Base-by-base conservation (phyloP, 2,329 filamentous ascomycete genomes). In the Diaporthe ampelina region DNA sequence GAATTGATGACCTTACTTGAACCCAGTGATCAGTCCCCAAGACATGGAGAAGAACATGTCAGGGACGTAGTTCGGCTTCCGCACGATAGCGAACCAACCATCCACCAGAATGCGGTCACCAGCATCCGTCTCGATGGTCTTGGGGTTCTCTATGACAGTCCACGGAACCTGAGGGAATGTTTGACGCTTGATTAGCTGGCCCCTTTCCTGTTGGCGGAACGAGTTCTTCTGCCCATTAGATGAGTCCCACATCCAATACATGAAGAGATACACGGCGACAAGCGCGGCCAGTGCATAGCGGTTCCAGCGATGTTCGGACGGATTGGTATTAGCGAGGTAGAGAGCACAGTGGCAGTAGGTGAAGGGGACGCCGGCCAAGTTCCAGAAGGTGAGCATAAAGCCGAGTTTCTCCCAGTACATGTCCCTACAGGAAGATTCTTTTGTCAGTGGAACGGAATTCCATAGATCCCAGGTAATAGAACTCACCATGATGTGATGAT, bases 331-430 rank as follows among this genome's bases (percentile, higher is more conserved):
- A 77, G 94, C 94, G 70, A 96, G 88, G 85, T 93, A 96, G 79
- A 96, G 89, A 37, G 92, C 94, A 87, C 92, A 95, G 87, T 95
- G 94, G 86, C 94, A 95, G 87, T 96, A 96, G 74, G 89, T 93
- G 73, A 96, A 86, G 2, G 94, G 94, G 24, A 95, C 94, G 78
- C 94, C 94, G 50, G 94, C 93, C 83, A 96, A 85, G 84, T 95
- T 96, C 94, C 94, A 96, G 88, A 95, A 96, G 81, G 95, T 95
- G 76, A 96, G 89, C 93, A 96, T 95, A 86, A 95, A 96, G 74
- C 94, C 94, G 89, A 93, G 94, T 85, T 96, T 95, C 86, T 96
- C 94, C 80, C 93, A 94, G 86, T 95, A 95, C 91, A 97, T 95
- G 81, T 97, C 94, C 92, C 63, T 68, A 21, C 11, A 17, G 13